Evolutionary conservation across 106 monocot genomes (phyloP), one percentile per base, ranked within the genome.

Genomic region (Allium fistulosum): DNA sequence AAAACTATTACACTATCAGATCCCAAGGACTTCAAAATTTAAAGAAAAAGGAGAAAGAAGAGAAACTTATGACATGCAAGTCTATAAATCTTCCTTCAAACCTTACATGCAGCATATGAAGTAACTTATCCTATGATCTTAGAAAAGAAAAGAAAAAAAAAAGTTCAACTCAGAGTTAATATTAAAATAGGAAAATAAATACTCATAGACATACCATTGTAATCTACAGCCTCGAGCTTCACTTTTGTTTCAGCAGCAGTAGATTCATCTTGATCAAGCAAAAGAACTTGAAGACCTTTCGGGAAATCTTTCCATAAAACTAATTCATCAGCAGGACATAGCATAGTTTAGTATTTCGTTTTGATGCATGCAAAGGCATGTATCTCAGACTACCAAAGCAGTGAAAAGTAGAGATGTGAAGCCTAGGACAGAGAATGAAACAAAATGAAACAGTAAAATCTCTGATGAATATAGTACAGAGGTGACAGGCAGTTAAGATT

Each of bases 211-310:
- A 45, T 78, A 88, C 88, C 88, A 11, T 65, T 65, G 62, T 88
- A 88, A 16, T 83, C 81, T 84, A 88, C 81, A 27, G 57, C 62
- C 76, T 88, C 81, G 46, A 88, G 88, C 67, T 74, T 76, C 17
- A 70, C 62, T 57, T 69, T 81, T 4, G 76, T 88, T 51, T 78
- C 70, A 26, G 68, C 56, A 15, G 88, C 69, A 48, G 81, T 81
- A 17, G 69, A 8, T 8, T 8, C 65, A 71, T 79, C 78, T 37
- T 74, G 26, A 26, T 79, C 77, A 12, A 76, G 78, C 4, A 88
- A 78, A 11, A 88, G 80, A 27, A 88, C 78, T 37, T 50, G 66
- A 22, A 88, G 78, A 16, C 83, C 88, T 51, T 76, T 88, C 8
- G 88, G 83, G 51, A 88, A 88, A 71, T 84, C 88, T 51, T 46